A percentile compares a stretch with the other conserved stretches of the same genome.
Evolutionary conservation across 805 yeast genomes (phyloP).

Genomic region (Wickerhamiella shivajii): DNA sequence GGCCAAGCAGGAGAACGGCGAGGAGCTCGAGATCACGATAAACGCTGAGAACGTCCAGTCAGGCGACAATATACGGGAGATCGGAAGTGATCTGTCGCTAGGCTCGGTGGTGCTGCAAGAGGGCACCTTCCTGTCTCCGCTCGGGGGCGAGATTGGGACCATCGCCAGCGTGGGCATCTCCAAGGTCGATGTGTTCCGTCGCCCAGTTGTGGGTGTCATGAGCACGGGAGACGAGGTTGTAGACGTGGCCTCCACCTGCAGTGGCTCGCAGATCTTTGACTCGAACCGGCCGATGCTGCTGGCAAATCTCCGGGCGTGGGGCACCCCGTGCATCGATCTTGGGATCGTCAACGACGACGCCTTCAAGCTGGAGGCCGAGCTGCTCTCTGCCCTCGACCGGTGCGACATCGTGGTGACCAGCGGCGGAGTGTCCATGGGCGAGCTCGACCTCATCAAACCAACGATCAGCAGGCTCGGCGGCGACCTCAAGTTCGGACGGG

Average conservation of each 20-base stretch:
- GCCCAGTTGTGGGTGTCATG: slow-evolving; percentile 34
- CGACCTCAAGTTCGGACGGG: slow-evolving; percentile 38
- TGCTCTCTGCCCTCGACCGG: slow-evolving; percentile 21
- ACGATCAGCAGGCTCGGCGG: slow-evolving; percentile 33
- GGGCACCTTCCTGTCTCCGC: slow-evolving; percentile 27
- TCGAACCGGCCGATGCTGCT: slow-evolving; percentile 36
- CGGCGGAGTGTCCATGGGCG: slow-evolving; percentile 51
- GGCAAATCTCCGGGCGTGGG: slow-evolving; percentile 25
- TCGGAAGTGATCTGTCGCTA: slow-evolving; percentile 34
- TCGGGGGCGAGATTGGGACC: slow-evolving; percentile 39
- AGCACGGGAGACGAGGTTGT: slow-evolving; percentile 41
- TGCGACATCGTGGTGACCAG: slow-evolving; percentile 36
- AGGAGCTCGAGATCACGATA: slow-evolving; percentile 30
- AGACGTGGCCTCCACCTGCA: slow-evolving; percentile 21
- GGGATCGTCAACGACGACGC: slow-evolving; percentile 35
- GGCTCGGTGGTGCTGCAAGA: slow-evolving; percentile 28
- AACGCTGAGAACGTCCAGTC: slow-evolving; percentile 28
- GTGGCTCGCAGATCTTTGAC: slow-evolving; percentile 36
- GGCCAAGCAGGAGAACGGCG: slow-evolving; percentile 27
- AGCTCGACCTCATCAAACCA: slow-evolving; percentile 37
- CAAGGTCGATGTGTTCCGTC: slow-evolving; percentile 27
- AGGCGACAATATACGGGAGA: slow-evolving; percentile 34
- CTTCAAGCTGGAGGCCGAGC: slow-evolving; percentile 17
- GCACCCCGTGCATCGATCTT: slow-evolving; percentile 31
- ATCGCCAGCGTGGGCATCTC: slow-evolving; percentile 34